Evolutionary conservation across 495 filamentous ascomycete genomes (phyloP), one percentile per base, ranked within the genome.

Genomic region (Penicillium psychrofluorescens): DNA sequence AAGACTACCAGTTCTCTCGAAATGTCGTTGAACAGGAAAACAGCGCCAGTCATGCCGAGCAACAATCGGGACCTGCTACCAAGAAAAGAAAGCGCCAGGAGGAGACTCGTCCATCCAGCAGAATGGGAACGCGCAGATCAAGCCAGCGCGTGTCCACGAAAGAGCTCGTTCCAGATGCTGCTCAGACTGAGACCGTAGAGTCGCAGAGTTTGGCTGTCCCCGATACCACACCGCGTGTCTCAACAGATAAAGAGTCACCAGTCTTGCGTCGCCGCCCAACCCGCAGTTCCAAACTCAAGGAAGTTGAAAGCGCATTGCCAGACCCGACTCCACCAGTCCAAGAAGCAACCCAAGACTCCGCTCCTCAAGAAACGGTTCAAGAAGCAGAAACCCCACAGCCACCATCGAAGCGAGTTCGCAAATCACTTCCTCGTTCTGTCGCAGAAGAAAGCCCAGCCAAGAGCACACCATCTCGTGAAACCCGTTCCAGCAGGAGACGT

Each of bases 61-160:
- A 38, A 7, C 29, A 13, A 2, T 38, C 37, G 13, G 43, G 45
- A 11, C 53, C 48, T 14, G 33, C 50, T n/a, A 57, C 48, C 29
- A 59, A 51, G 48, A 73, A 71, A 49, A 61, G 70, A 40, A 74
- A 72, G 42, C 61, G 70, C 1, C 54, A 56, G 34, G 56, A 52
- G 15, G 48, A 58, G 4, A 9, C 41, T 31, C 39, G 36, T 2
- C 38, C 55, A 14, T 39, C 42, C 3, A 30, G 41, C 9, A 42
- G 44, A 5, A 53, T 54, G 14, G 59, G 63, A 27, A 53, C 54
- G 35, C 59, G 61, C 29, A 61, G 66, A 16, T 70, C 66, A 9
- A 59, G 54, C 6, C 53, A 63, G 40, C 48, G 63, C 8, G 50
- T 56, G 15, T 46, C 53, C 14, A 40, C 43, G 1, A 54, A 56